A percentile compares a stretch with the other conserved stretches of the same genome.
Evolutionary conservation across 148 eudicot genomes (phyloP).

Genomic region (Fagopyrum esculentum): DNA sequence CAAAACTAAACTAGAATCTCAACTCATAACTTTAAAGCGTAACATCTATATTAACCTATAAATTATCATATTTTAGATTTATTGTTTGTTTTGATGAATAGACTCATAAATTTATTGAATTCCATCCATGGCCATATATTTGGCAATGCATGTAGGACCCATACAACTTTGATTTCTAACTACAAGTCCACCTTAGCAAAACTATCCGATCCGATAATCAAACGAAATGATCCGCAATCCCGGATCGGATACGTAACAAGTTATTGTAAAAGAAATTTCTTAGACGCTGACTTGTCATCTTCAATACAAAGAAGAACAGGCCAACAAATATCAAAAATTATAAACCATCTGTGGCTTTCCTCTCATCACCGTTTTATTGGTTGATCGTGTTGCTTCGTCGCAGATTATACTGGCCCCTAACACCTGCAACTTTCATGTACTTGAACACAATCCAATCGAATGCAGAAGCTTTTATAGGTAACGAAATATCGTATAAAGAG

Average conservation of each 20-base stretch:
- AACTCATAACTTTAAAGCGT: no score
- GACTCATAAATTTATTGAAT: no score
- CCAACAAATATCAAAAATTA: not conserved
- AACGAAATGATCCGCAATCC: no score
- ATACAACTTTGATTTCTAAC: not conserved
- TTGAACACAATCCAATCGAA: not conserved
- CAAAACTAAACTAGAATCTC: no score
- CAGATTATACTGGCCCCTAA: not conserved
- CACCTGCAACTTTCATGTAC: not conserved
- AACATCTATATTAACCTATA: no score
- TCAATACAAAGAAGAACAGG: no score
- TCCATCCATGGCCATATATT: not conserved
- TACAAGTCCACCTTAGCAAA: not conserved
- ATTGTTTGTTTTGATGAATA: no score
- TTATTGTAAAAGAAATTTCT: no score
- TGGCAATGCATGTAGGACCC: not conserved
- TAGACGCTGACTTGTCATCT: no score
- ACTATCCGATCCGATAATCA: no score
- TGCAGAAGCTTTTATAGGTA: not conserved
- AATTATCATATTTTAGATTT: no score
- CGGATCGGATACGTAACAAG: no score
- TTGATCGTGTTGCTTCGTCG: not conserved
- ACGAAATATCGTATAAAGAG: not conserved
- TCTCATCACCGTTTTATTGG: not conserved
- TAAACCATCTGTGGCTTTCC: not conserved